phyloP scores from a whole-genome alignment of 768 basidiomycete species.

The Trametes meyenii region DNA sequence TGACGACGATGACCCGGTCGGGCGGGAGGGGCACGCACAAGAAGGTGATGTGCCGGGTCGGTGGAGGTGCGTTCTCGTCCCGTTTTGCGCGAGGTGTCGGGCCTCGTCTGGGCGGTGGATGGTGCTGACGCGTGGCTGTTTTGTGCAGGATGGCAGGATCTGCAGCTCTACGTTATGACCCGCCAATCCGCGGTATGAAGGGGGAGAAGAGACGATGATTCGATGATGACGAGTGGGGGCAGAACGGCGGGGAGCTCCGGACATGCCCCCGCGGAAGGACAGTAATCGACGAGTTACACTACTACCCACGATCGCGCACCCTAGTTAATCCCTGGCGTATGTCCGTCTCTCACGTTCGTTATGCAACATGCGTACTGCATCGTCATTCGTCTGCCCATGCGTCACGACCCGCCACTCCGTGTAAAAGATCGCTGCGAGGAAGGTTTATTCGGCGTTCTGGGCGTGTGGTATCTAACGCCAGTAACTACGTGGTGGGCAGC shows the following conservation, averaged over 20 bases:
- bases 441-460: neutral
- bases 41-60: conserved; percentile 92
- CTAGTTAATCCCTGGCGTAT: conserved; percentile 22
- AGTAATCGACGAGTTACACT: conserved; percentile 15
- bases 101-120: neutral
- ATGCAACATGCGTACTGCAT: conserved; percentile 20
- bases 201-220: conserved; percentile 29
- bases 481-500: conserved; percentile 51
- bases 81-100: conserved; percentile 4
- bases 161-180: conserved; percentile 75
- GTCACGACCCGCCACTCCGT: neutral
- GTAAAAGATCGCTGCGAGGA: neutral
- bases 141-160: conserved; percentile 73
- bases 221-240: neutral
- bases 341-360: conserved; percentile 28
- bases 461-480: neutral
- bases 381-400: neutral
- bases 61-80: conserved; percentile 61
- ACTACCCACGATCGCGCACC: conserved; percentile 14
- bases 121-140: conserved; percentile 5
- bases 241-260: neutral
- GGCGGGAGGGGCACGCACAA: conserved; percentile 53
- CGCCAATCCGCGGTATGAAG: conserved; percentile 69
- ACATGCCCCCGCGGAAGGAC: conserved; percentile 10
- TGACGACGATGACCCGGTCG: conserved; percentile 75